Evolutionary conservation across 768 basidiomycete genomes (phyloP), one percentile per base, ranked within the genome.

Genomic region (Trametes coccinea): DNA sequence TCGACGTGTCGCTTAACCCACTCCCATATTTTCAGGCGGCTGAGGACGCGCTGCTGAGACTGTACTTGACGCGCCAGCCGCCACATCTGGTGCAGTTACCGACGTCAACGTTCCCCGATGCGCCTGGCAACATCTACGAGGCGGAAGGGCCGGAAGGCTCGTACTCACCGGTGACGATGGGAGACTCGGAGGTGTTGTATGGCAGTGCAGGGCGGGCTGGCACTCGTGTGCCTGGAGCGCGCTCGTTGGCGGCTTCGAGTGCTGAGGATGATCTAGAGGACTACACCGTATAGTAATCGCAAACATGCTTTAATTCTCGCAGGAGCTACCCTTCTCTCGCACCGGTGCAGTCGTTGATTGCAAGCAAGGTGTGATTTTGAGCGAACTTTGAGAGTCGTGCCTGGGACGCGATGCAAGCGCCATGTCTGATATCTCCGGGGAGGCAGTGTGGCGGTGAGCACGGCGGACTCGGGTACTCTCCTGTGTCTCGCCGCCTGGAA

Each of bases 51-150:
- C 78, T 95, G 29, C 84, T 88, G 63, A 82, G 92, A 45, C 78
- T 95, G 22, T 95, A 93, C 75, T 84, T 95, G 60, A 93, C 92
- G 10, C 83, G 82, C 64, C 85, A 85, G 53, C 92, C 92, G 5
- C 76, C 86, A 53, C 80, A 92, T 59, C 74, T 83, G 40, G 66
- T 92, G 47, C 83, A 85, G 54, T 77, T 93, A 44, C 92, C 92
- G 6, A 85, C 90, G 4, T 83, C 84, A 46, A 89, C 92, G 16
- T 92, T 93, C 77, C 81, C 88, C 11, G 65, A 76, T 17, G 78
- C 79, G 4, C 71, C 77, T 43, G 82, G 85, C 45, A 79, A 81
- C 67, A 76, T 89, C 22, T 88, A 84, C 72, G 75, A 76, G 5
- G 62, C 63, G 10, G 29, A 76, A 10, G 79, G 79, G 30, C 69